Base-by-base conservation (phyloP, 176 grass and related monocot species). In the Rhynchospora tenuis region DNA sequence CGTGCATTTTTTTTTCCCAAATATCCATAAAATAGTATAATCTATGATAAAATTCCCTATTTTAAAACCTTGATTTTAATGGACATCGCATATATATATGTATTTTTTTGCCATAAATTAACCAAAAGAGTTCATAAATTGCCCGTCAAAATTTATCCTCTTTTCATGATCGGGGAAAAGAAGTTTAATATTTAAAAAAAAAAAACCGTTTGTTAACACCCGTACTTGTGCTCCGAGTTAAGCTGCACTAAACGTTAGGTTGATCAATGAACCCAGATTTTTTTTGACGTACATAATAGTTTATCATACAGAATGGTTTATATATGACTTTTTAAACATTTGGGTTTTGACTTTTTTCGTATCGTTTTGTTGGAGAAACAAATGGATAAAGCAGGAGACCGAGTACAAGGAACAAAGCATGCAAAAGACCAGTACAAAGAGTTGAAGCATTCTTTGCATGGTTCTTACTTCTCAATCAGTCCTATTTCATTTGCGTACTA, bases 381-480 rank as follows among this genome's bases (percentile, higher is more conserved):
- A 74, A 46, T 75, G 28, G 28, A 71, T 82, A 82, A 67, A 64
- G 57, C 20, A 66, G 17, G 45, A 66, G 61, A 82, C 59, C 26
- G 3, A 29, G 80, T 82, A 14, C 43, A 52, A 64, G 58, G 1
- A 16, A 22, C 15, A 29, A 52, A 51, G 22, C 46, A 74, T 51
- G 58, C 59, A 81, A 50, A 9, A 75, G 79, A 65, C 58, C 45
- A 15, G 79, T 65, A 44, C 60, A 66, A 46, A 50, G 31, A 28
- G 61, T 82, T 81, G 78, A 81, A 62, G 28, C 78, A 64, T 82
- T 82, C 80, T 31, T 38, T 79, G 75, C 79, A 82, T 82, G 42
- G 6, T 16, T 82, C n/a, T 48, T 28, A 26, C 13, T 75, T 75
- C 23, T 75, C 47, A 26, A 3, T 82, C 79, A 17, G 3, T 44